Conservation (phyloP, 345 rosid genomes). For the Turritis glabra region DNA sequence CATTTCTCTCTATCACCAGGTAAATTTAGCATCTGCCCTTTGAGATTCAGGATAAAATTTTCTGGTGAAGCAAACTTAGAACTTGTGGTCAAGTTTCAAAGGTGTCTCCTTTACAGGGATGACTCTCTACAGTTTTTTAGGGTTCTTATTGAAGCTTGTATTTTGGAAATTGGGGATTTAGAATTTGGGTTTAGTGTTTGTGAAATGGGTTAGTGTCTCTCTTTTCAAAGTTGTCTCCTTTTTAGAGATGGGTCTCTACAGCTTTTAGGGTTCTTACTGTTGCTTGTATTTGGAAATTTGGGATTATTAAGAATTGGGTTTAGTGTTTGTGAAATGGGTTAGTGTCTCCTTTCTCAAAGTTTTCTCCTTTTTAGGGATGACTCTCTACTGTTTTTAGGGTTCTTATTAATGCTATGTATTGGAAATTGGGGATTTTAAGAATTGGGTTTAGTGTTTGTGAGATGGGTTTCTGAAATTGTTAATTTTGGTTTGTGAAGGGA, state of each 20-base stretch:
- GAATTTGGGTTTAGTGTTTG: no score
- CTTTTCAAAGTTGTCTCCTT: constrained; percentile 6
- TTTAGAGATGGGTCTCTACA: neutral
- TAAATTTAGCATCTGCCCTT: neutral
- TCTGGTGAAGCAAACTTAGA: neutral
- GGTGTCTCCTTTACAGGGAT: constrained; percentile 1
- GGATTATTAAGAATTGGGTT: neutral
- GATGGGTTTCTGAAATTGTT: constrained; percentile 17
- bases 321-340: neutral
- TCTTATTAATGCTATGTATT: neutral
- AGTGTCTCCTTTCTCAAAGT: neutral
- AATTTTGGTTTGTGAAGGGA: constrained; percentile 42
- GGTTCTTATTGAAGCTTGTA: constrained; percentile 8
- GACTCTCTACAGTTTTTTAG: neutral
- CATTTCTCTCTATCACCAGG: constrained; percentile 41
- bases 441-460: neutral
- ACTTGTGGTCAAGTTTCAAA: neutral
- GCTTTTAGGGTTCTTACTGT: constrained; percentile 14
- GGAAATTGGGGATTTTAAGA: neutral
- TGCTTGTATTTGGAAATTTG: neutral
- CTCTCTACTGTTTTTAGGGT: neutral
- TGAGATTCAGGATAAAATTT: neutral
- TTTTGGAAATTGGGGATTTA: neutral
- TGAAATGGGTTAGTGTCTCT: constrained; percentile 1
- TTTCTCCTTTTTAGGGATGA: constrained; percentile 9